Conservation (phyloP, 768 basidiomycete genomes). For the Kwoniella shandongensis region DNA sequence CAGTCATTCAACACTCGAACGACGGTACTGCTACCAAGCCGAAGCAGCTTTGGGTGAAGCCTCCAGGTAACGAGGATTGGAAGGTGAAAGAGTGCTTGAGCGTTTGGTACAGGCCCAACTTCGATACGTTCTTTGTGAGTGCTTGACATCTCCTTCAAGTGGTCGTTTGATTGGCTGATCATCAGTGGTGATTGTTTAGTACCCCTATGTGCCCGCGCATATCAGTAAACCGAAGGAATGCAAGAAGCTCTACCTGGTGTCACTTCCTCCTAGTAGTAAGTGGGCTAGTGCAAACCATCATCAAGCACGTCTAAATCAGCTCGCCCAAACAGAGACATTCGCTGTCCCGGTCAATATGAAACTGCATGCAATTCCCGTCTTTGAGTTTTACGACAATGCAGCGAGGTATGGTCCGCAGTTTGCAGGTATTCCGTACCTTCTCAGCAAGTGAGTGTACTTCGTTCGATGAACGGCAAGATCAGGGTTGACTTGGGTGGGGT, state of each 20-base stretch:
- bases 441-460: slow-evolving; percentile 65
- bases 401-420: slow-evolving; percentile 89
- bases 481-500: too few relatives aligned
- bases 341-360: slow-evolving; percentile 99
- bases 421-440: slow-evolving; percentile 85
- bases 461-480: too few relatives aligned
- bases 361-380: slow-evolving; percentile 89
- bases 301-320: slow-evolving; percentile 1
- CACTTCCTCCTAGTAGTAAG: slow-evolving; percentile 92
- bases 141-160: background rate
- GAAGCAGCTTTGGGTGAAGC: slow-evolving; percentile 35
- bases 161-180: background rate
- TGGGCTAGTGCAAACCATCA: too few relatives aligned
- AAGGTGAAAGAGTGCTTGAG: slow-evolving; percentile 95
- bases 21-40: background rate
- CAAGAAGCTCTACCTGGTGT: slow-evolving; percentile 91
- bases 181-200: slow-evolving; percentile 60
- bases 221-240: slow-evolving; percentile 97
- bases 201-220: slow-evolving; percentile 91
- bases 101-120: slow-evolving; percentile 98
- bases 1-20: slow-evolving; percentile 4
- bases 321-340: slow-evolving; percentile 69
- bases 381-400: slow-evolving; percentile 96
- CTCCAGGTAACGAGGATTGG: slow-evolving; percentile 86
- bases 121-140: slow-evolving; percentile 96